These are phyloP conservation scores for Coniferiporia sulphurascens DNA, from an alignment of 1,284 basidiomycete genomes.

Conservation along the genomic window DNA sequence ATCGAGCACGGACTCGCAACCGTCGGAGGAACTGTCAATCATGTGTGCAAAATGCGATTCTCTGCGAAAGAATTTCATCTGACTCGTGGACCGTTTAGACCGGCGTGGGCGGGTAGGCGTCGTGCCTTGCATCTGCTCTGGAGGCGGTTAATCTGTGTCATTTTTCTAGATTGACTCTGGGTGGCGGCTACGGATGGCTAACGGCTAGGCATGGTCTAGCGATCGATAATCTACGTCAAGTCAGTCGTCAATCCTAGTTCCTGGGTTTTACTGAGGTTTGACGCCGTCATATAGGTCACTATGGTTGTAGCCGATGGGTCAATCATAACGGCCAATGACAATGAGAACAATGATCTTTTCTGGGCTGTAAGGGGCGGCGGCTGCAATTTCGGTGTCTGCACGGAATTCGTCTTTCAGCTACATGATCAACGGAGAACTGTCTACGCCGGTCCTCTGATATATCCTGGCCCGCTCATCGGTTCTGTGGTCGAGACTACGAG, in stretches of 20 bases:
- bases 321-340: slow-evolving; percentile 37
- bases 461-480: slow-evolving; percentile 28
- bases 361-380: slow-evolving; percentile 56
- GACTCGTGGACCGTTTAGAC: slow-evolving; percentile 31
- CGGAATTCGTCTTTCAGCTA: slow-evolving; percentile 45
- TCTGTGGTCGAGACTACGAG: slow-evolving; percentile 32
- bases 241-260: slow-evolving; percentile 18
- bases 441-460: slow-evolving; percentile 37
- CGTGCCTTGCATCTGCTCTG: not conserved
- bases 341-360: slow-evolving; percentile 48
- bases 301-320: slow-evolving; percentile 49
- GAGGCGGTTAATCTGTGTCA: not conserved
- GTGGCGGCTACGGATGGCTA: slow-evolving; percentile 57
- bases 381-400: slow-evolving; percentile 55
- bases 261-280: not conserved
- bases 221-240: slow-evolving; percentile 51
- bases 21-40: slow-evolving; percentile 51
- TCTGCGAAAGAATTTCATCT: not conserved
- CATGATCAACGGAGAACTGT: slow-evolving; percentile 43
- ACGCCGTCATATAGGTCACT: slow-evolving; percentile 34
- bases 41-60: slow-evolving; percentile 34
- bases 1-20: slow-evolving; percentile 46
- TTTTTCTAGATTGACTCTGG: slow-evolving; percentile 42
- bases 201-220: slow-evolving; percentile 45
- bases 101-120: slow-evolving; percentile 47